Base-by-base conservation (phyloP, 2,329 filamentous ascomycete species). In the Pseudocercospora pini-densiflorae region DNA sequence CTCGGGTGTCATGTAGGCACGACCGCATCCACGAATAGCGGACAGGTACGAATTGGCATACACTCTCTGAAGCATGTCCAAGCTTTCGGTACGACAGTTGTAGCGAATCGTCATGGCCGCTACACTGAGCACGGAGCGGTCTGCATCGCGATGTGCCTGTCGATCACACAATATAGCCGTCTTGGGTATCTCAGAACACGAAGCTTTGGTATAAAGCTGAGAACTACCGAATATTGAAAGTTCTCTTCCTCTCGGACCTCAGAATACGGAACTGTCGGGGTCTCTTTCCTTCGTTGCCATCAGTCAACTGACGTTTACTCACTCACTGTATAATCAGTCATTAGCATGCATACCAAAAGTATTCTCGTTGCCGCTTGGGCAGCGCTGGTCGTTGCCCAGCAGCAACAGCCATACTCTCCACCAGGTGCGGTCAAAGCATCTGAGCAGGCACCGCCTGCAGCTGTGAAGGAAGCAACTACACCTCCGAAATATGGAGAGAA, bases 291-390 rank as follows among this genome's bases (percentile, higher is more conserved):
- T 55, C 51, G 51, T 31, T 55, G 24, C 24, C 24, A 16, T 12
- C 51, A 27, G 51, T 27, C 51, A 31, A 55, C 24, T 55, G 23
- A 27, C 51, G 51, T 55, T 19, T 27, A 55, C 4, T 29, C 51
- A 19, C 51, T 7, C 21, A 31, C 51, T 31, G 51, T 8, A 29
- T 16, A 5, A 55, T 12, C 19, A 19, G 14, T 57, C 53, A 36
- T 57, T 27, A 36, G 21, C 8, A 57, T 57, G 53, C 53, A 57
- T 57, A 31, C 24, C 24, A 31, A 57, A 57, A 57, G 53, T 23
- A 7, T 57, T 21, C 27, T 57, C 27, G 24, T 57, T 36, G 24
- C 29, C 23, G 53, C 53, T 4, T 57, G 24, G 53, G 53, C 53
- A n/a, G 53, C 53, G 53, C 53, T 57, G 16, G 53, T 27, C 16